phyloP scores from a whole-genome alignment of 75 land plant genomes.

The Gnetum montanum region DNA sequence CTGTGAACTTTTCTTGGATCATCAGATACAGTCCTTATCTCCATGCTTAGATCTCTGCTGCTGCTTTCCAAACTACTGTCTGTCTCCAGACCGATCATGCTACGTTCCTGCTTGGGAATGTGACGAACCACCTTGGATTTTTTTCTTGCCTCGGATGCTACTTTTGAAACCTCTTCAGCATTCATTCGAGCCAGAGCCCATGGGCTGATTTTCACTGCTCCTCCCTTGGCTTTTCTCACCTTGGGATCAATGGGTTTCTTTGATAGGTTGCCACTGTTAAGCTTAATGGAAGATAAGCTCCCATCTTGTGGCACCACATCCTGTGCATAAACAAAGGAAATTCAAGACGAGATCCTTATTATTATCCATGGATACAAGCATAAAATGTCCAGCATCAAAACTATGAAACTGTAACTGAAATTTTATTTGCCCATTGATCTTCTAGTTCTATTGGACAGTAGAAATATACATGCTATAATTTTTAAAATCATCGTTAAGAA shows the following conservation, averaged over 20 bases:
- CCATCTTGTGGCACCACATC: constrained; percentile 54
- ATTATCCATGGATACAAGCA: no score
- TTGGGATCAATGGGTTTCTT: constrained; percentile 22
- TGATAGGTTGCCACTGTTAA: constrained; percentile 31
- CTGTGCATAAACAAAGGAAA: constrained; percentile 16
- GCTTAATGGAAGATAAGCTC: constrained; percentile 17
- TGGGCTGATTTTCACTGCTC: constrained; percentile 74
- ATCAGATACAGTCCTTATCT: constrained; percentile 28
- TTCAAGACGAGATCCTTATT: no score
- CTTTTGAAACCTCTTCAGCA: constrained; percentile 78
- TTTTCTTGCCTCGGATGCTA: constrained; percentile 68
- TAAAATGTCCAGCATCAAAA: no score
- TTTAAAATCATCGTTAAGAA: not conserved
- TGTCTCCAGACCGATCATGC: constrained; percentile 22
- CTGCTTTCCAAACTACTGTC: constrained; percentile 61
- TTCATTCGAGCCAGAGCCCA: constrained; percentile 86
- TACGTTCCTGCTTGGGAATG: constrained; percentile 25
- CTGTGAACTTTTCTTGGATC: constrained; percentile 24
- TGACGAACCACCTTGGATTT: constrained; percentile 80
- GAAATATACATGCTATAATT: no score
- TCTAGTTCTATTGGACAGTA: no score
- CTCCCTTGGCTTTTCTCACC: constrained; percentile 25
- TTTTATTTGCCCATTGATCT: no score
- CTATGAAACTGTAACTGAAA: no score
- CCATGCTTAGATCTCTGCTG: constrained; percentile 17